A percentile compares a stretch with the other conserved stretches of the same genome.
phyloP scores from a whole-genome alignment of 2,329 filamentous ascomycete species.

The Simplicillium aogashimaense region DNA sequence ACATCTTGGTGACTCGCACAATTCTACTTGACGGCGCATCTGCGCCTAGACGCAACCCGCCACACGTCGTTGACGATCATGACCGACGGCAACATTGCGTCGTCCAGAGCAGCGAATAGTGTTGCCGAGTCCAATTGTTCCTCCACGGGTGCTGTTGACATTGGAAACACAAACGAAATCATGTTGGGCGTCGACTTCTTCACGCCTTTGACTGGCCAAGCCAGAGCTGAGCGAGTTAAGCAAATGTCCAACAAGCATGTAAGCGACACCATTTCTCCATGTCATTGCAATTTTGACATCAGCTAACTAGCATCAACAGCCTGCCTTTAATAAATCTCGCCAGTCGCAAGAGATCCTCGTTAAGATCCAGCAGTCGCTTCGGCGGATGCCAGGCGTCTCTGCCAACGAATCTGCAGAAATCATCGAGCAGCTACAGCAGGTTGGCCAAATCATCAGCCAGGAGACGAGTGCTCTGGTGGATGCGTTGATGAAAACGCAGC shows the following conservation, averaged over 20 bases:
- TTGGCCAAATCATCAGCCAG: conserved; percentile 25
- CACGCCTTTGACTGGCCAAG: conserved; percentile 25
- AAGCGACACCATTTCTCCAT: conserved; percentile 9
- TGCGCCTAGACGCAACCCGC: too few species aligned
- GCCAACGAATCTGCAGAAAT: conserved; percentile 23
- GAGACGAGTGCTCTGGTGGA: conserved; percentile 28
- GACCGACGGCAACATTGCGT: neutral
- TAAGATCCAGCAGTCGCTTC: conserved; percentile 26
- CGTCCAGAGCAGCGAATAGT: neutral
- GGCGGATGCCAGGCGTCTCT: conserved; percentile 27
- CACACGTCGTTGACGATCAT: too few species aligned
- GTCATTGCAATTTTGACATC: neutral
- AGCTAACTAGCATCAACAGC: conserved; percentile 11
- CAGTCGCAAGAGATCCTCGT: conserved; percentile 23
- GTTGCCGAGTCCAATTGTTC: neutral
- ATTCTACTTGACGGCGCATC: neutral
- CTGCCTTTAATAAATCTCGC: conserved; percentile 23
- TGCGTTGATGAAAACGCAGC: conserved; percentile 23
- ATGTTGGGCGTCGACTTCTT: conserved; percentile 29
- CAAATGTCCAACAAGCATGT: conserved; percentile 29
- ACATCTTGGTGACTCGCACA: neutral
- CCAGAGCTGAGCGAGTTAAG: conserved; percentile 23
- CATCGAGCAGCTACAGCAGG: conserved; percentile 22
- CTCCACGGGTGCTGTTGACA: neutral
- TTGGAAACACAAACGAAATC: conserved; percentile 3